Evolutionary conservation across 345 rosid species (phyloP), one percentile per base, ranked within the genome.

Genomic region (Populus pruinosa): DNA sequence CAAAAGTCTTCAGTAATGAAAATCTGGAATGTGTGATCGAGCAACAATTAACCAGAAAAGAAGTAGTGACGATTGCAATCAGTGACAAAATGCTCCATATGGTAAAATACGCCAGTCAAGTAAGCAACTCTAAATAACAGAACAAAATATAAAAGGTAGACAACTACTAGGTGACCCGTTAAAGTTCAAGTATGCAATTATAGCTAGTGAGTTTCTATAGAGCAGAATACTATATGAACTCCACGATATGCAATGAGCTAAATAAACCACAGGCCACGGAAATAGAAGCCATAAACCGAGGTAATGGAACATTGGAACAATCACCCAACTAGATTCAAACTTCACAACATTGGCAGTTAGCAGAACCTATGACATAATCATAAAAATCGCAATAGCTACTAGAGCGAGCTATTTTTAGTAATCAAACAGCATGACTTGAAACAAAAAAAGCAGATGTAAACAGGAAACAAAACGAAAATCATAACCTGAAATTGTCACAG

Each of bases 311-410:
- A 71, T 36, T 13, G 35, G 67, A 81, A 35, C 23, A 67, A 73
- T n/a, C 77, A 67, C 62, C 73, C 13, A 31, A 59, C 53, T 13
- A 76, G 71, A 59, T 72, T 72, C 70, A 44, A 70, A 78, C 49
- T 71, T 25, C 35, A 67, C 39, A 77, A 41, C 53, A 74, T 10
- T 55, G 16, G 66, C 63, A 53, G 77, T 72, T 6, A 44, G 49
- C 53, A 56, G 66, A 73, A 55, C 35, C 43, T 14, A 73, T 33
- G 33, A 47, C 31, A 31, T 13, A 69, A 73, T 11, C 21, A 38
- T 27, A 29, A 38, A 4, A 31, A 29, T n/a, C 25, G 27, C 44
- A 36, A 64, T 6, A 41, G 36, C 68, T 12, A 41, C 79, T 38
- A 62, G 29, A 39, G 29, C 23, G 9, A 49, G 39, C 56, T 25